A percentile compares a stretch with the other conserved stretches of the same genome.
These are phyloP conservation scores for Fusarium avenaceum DNA, from an alignment of 2,329 filamentous ascomycete genomes.

Conservation along the genomic window DNA sequence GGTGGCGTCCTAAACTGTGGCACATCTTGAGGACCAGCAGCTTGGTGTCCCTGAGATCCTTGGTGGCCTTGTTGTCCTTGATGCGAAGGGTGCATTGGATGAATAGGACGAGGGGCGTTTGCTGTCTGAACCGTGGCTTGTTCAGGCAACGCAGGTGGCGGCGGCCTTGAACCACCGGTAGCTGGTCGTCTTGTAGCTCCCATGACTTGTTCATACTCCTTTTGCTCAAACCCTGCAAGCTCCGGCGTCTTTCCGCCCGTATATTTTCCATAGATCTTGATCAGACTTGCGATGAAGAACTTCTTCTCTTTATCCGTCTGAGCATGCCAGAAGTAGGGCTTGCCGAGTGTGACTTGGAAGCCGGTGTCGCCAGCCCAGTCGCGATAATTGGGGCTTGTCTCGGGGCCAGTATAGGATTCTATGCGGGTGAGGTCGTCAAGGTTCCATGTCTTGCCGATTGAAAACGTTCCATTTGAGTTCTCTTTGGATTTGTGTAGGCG, in stretches of 20 bases:
- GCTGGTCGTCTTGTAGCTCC: constrained; percentile 65
- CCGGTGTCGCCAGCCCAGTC: constrained; percentile 86
- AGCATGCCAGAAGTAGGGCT: constrained; percentile 98
- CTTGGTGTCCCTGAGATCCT: constrained; percentile 27
- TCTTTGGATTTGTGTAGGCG: constrained; percentile 97
- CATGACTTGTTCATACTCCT: constrained; percentile 81
- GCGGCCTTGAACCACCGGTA: constrained; percentile 39
- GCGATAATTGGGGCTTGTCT: constrained; percentile 70
- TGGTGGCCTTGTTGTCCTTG: constrained; percentile 17
- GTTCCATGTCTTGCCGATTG: constrained; percentile 98
- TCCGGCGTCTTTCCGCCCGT: constrained; percentile 86
- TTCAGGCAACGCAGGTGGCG: constrained; percentile 50
- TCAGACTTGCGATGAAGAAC: constrained; percentile 95
- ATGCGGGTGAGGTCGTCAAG: constrained; percentile 89
- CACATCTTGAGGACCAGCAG: constrained; percentile 44
- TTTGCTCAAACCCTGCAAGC: constrained; percentile 84
- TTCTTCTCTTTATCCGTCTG: constrained; percentile 96
- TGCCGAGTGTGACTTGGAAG: constrained; percentile 89
- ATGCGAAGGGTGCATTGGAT: constrained; percentile 33
- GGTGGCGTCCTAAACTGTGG: constrained; percentile 50
- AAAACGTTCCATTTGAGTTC: constrained; percentile 93
- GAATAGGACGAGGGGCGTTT: constrained; percentile 36
- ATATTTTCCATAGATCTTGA: constrained; percentile 98
- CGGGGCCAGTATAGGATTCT: constrained; percentile 80
- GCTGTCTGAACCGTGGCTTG: constrained; percentile 34